Percentiles rank a stretch among this genome's conserved stretches.
phyloP scores from a whole-genome alignment of 1,284 basidiomycete species.

The Ustilago cynodontis region DNA sequence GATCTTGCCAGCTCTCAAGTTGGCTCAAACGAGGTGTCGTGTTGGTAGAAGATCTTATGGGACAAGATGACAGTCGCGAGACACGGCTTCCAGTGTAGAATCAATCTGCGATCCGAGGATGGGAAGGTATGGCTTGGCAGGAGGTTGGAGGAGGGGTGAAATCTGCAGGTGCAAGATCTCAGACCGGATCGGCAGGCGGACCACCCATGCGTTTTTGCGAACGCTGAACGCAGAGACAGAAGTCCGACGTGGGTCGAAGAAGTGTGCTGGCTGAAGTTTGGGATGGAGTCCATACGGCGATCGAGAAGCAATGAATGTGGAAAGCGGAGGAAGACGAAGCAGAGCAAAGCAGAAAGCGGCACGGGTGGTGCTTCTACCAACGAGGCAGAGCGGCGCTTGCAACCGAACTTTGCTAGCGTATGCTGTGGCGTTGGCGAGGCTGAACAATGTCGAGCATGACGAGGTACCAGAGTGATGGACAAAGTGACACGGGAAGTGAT shows the following conservation, averaged over 20 bases:
- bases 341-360: conserved; percentile 1
- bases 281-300: neutral
- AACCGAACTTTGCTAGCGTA: conserved; percentile 10
- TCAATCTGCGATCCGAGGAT: neutral
- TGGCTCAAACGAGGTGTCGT: neutral
- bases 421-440: neutral
- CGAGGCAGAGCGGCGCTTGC: conserved; percentile 13
- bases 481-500: conserved; percentile 3
- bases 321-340: neutral
- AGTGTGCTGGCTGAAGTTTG: neutral
- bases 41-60: conserved; percentile 5
- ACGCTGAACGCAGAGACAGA: neutral
- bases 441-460: conserved; percentile 5
- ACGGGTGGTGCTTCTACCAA: conserved; percentile 1
- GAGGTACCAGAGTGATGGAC: conserved; percentile 1
- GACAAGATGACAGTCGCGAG: neutral
- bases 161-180: conserved; percentile 6
- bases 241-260: neutral
- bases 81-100: neutral
- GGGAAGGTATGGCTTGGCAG: conserved; percentile 1
- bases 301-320: neutral
- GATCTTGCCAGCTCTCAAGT: neutral
- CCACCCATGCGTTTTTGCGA: neutral
- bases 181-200: neutral
- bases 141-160: neutral